Percentiles rank a stretch among this genome's conserved stretches.
Conservation (phyloP, 257 asterid species). For the Nicotiana tabacum region DNA sequence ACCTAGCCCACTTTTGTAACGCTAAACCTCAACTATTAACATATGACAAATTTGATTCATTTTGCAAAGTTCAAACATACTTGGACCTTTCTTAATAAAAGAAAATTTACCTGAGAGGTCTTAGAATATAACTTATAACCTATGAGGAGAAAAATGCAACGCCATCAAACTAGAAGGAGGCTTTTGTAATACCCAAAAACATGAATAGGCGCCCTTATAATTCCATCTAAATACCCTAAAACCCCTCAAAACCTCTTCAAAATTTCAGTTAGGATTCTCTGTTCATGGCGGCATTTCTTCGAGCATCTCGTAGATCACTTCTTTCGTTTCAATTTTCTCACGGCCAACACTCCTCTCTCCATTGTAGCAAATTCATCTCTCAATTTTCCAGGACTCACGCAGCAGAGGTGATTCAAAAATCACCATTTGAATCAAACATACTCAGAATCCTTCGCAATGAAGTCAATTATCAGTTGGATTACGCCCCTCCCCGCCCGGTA, state of each 20-base stretch:
- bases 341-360: neutral
- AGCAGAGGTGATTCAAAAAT: slow-evolving; percentile 1
- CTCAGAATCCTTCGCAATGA: slow-evolving; percentile 18
- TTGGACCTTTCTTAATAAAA: neutral
- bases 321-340: neutral
- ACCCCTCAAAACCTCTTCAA: neutral
- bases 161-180: neutral
- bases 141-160: neutral
- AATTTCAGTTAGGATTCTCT: neutral
- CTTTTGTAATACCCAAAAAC: neutral
- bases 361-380: neutral
- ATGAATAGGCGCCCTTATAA: neutral
- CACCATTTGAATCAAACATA: slow-evolving; percentile 8
- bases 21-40: too few species aligned
- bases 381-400: neutral
- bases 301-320: slow-evolving; percentile 1
- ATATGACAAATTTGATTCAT: too few species aligned
- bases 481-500: slow-evolving; percentile 19
- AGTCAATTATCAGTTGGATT: slow-evolving; percentile 12
- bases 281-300: slow-evolving; percentile 14
- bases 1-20: too few species aligned
- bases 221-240: neutral
- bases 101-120: too few species aligned
- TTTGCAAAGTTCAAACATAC: neutral
- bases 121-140: neutral